These are phyloP conservation scores for Colletotrichum tanaceti DNA, from an alignment of 2,329 filamentous ascomycete species.

Conservation along the genomic window DNA sequence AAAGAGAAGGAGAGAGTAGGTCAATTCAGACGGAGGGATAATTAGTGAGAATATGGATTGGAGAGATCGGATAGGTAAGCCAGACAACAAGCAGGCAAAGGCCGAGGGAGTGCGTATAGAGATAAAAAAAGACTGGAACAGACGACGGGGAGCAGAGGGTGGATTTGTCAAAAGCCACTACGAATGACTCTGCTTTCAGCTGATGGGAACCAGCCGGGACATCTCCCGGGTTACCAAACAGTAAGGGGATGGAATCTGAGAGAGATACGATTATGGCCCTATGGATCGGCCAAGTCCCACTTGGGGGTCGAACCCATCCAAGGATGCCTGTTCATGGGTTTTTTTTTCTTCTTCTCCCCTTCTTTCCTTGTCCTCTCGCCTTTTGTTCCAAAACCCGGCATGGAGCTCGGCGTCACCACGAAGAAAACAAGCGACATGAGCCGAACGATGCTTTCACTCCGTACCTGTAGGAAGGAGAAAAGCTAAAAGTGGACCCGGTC, in stretches of 20 bases:
- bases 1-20: not conserved
- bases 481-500: conserved; percentile 6
- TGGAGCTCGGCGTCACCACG: conserved; percentile 24
- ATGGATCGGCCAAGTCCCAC: conserved; percentile 29
- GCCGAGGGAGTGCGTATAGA: conserved; percentile 9
- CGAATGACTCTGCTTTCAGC: conserved; percentile 35
- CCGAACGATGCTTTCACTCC: too few species aligned
- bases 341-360: not conserved
- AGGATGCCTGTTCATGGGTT: conserved; percentile 12
- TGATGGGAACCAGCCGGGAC: conserved; percentile 30
- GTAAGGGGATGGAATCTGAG: conserved; percentile 19
- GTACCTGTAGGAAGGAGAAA: not conserved
- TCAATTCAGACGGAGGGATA: conserved; percentile 13
- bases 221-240: conserved; percentile 37
- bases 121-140: not conserved
- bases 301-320: conserved; percentile 24
- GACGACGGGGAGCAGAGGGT: conserved; percentile 15
- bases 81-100: not conserved
- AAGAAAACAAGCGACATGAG: conserved; percentile 26
- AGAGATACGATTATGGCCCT: not conserved
- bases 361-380: not conserved
- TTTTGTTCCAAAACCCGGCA: conserved; percentile 20
- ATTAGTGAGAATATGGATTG: conserved; percentile 31
- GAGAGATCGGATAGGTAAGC: conserved; percentile 20
- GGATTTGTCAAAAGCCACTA: conserved; percentile 21